Evolutionary conservation across 306 rosid genomes (phyloP).

Genomic region (Lupinus albus): DNA sequence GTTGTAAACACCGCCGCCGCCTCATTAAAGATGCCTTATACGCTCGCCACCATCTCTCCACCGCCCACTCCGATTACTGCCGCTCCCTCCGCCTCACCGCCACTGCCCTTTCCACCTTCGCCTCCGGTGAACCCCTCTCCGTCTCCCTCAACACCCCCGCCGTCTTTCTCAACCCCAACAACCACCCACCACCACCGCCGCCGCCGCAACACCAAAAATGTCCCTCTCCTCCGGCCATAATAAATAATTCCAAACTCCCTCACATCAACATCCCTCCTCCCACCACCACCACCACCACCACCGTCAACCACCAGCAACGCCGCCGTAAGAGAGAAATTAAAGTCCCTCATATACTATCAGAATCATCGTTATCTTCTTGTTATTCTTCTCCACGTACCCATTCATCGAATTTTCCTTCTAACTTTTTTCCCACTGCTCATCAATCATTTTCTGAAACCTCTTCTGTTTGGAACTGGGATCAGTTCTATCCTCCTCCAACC

Average conservation of each 20-base stretch:
- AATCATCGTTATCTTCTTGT: conserved; percentile 65
- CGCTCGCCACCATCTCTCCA: conserved; percentile 88
- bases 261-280: conserved; percentile 55
- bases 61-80: conserved; percentile 91
- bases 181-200: background rate
- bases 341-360: conserved; percentile 92
- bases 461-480: conserved; percentile 93
- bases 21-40: conserved; percentile 73
- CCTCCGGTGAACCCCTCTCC: conserved; percentile 71
- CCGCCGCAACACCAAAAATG: conserved; percentile 39
- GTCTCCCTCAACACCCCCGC: conserved; percentile 77
- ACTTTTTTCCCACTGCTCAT: conserved; percentile 62
- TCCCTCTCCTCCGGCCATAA: conserved; percentile 54
- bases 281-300: conserved; percentile 45
- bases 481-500: conserved; percentile 87
- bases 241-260: conserved; percentile 63
- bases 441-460: conserved; percentile 75
- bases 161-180: conserved; percentile 50
- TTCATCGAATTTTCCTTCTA: conserved; percentile 49
- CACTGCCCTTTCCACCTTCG: conserved; percentile 67
- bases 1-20: conserved; percentile 90
- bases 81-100: conserved; percentile 84
- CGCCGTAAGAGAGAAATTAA: conserved; percentile 63
- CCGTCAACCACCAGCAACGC: conserved; percentile 26
- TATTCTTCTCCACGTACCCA: conserved; percentile 68